Conservation (phyloP, 345 rosid genomes). For the Chamaenerion angustifolium region DNA sequence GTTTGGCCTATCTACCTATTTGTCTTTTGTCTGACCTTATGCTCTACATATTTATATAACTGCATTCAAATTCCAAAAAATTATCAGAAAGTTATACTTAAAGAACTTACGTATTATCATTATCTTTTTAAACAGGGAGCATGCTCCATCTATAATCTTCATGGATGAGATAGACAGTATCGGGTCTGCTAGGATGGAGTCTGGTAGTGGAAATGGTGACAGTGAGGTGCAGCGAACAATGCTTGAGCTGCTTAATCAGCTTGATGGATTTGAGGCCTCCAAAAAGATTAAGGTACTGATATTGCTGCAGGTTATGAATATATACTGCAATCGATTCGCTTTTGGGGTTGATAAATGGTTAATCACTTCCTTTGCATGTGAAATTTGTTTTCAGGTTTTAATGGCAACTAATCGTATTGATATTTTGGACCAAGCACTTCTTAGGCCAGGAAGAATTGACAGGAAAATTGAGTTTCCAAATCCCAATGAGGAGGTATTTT, state of each 20-base stretch:
- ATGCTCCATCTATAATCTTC: constrained; percentile 92
- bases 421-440: constrained; percentile 95
- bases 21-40: too few species aligned
- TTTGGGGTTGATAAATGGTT: neutral
- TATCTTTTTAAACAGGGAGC: constrained; percentile 44
- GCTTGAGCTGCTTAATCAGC: constrained; percentile 99
- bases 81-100: too few species aligned
- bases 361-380: neutral
- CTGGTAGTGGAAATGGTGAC: constrained; percentile 99
- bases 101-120: neutral
- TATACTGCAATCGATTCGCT: neutral
- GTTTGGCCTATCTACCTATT: neutral
- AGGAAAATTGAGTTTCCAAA: constrained; percentile 97
- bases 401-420: constrained; percentile 99
- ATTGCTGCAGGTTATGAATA: neutral
- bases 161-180: constrained; percentile 99
- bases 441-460: constrained; percentile 96
- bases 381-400: constrained; percentile 44
- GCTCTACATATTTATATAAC: too few species aligned
- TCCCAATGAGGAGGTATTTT: constrained; percentile 82
- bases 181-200: constrained; percentile 99
- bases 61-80: too few species aligned
- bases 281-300: constrained; percentile 84
- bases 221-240: constrained; percentile 96
- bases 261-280: constrained; percentile 97